Conservation (phyloP, 192 early-diverging fungal genomes). For the Entomortierella beljakovae region DNA sequence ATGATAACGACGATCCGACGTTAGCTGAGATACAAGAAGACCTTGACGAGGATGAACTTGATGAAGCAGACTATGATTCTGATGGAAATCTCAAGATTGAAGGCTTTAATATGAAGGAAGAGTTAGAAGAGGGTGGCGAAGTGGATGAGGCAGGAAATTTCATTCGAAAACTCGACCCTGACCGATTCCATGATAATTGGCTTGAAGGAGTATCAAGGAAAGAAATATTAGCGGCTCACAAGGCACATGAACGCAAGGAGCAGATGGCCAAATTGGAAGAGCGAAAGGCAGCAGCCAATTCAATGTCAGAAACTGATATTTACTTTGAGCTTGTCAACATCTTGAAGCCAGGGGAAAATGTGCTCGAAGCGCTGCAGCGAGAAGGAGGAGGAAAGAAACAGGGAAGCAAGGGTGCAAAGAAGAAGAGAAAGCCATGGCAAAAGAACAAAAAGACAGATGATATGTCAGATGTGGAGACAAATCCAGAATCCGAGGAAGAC, state of each 20-base stretch:
- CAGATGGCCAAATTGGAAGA: slow-evolving; percentile 58
- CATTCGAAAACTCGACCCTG: slow-evolving; percentile 74
- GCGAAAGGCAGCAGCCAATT: slow-evolving; percentile 47
- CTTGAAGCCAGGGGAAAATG: slow-evolving; percentile 68
- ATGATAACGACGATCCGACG: no score
- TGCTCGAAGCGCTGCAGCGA: slow-evolving; percentile 68
- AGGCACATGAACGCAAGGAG: slow-evolving; percentile 62
- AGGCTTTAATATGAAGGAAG: slow-evolving; percentile 83
- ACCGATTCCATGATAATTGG: slow-evolving; percentile 80
- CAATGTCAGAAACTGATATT: slow-evolving; percentile 68
- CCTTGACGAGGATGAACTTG: slow-evolving; percentile 54
- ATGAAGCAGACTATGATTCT: slow-evolving; percentile 66
- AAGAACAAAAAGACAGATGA: slow-evolving; percentile 45
- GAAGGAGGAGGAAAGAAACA: slow-evolving; percentile 60
- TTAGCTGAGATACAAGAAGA: slow-evolving; percentile 65
- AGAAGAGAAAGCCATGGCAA: slow-evolving; percentile 54
- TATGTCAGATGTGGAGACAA: slow-evolving; percentile 7
- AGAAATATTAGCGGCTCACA: slow-evolving; percentile 67
- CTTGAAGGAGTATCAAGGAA: slow-evolving; percentile 69
- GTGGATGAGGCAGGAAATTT: slow-evolving; percentile 79
- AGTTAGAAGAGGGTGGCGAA: slow-evolving; percentile 75
- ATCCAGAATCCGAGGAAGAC: slow-evolving; percentile 56
- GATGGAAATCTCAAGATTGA: slow-evolving; percentile 72
- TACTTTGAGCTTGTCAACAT: slow-evolving; percentile 67
- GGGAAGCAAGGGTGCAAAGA: slow-evolving; percentile 56